Base-by-base conservation (phyloP, 2,329 filamentous ascomycete species). In the Xylariomycetidae sp. region DNA sequence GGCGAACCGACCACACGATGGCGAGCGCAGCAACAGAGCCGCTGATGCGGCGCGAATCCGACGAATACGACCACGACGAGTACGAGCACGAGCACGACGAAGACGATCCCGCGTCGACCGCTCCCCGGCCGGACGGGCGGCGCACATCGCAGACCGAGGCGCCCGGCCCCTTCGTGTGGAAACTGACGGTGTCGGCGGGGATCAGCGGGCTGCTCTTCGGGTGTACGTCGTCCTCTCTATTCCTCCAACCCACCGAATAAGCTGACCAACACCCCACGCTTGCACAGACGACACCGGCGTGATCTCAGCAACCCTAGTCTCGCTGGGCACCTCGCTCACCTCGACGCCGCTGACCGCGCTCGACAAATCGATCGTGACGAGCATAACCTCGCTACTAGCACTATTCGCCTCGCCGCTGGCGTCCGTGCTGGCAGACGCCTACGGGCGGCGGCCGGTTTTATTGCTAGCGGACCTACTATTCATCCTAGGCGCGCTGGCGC, bases 291-390 rank as follows among this genome's bases (percentile, higher is more conserved):
- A 81, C 50, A 82, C 77, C 0, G 77, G 79, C 29, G 79, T 83
- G 12, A 81, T 84, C 35, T 82, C 78, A 19, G 75, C 78, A 3
- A 82, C 77, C 1, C 65, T 84, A 22, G 74, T 84, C 28, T 79
- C 77, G 2, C 71, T 83, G 43, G 72, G 70, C 31, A 65, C 61
- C 2, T 74, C 76, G 7, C 72, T 83, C 19, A 77, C 73, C 18
- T 54, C 61, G 35, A 71, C 70, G 29, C 56, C 65, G 7, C 65
- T 83, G 17, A 77, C 70, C 1, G 74, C 76, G 1, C 58, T 80
- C 48, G 78, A 83, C 57, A 85, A 80, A 55, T 83, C 79, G 6
- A 63, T 85, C 43, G 79, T 83, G 48, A 85, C 81, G 3, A 79
- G 77, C n/a, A 73, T 71, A 15, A 84, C 81, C 5, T 74, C 78